Conservation (phyloP, 2,329 filamentous ascomycete genomes). For the Chaetomium globosum region DNA sequence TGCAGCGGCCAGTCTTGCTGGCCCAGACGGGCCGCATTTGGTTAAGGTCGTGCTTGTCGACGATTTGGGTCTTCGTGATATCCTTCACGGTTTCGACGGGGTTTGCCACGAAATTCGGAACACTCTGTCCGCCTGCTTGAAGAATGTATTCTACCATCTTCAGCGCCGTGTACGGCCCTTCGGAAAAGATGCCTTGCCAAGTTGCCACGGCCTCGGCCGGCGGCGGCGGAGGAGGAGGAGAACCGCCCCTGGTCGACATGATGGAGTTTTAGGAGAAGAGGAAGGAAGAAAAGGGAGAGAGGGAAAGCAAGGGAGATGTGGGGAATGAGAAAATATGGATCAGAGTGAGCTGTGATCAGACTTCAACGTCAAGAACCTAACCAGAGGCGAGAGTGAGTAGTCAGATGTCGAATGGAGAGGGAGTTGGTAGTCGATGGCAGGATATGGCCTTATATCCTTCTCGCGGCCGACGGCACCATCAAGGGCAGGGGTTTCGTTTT, state of each 20-base stretch:
- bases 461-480: background rate
- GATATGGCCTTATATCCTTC: background rate
- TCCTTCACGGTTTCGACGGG: background rate
- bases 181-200: background rate
- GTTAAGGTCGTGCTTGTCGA: background rate
- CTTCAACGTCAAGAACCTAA: background rate
- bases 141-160: background rate
- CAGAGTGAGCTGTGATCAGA: background rate
- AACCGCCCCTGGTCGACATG: background rate
- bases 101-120: background rate
- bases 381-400: background rate
- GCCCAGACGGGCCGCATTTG: background rate
- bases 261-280: background rate
- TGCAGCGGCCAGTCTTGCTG: slow-evolving; percentile 12
- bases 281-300: background rate
- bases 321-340: too few species aligned
- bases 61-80: background rate
- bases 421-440: background rate
- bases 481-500: background rate
- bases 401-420: background rate
- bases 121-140: background rate
- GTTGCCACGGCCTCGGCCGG: background rate
- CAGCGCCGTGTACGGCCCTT: background rate
- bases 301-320: background rate
- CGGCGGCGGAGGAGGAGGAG: background rate